Percentiles rank a stretch among this genome's conserved stretches.
phyloP scores from a whole-genome alignment of 176 grass and related monocot species.

The Secale cereale region DNA sequence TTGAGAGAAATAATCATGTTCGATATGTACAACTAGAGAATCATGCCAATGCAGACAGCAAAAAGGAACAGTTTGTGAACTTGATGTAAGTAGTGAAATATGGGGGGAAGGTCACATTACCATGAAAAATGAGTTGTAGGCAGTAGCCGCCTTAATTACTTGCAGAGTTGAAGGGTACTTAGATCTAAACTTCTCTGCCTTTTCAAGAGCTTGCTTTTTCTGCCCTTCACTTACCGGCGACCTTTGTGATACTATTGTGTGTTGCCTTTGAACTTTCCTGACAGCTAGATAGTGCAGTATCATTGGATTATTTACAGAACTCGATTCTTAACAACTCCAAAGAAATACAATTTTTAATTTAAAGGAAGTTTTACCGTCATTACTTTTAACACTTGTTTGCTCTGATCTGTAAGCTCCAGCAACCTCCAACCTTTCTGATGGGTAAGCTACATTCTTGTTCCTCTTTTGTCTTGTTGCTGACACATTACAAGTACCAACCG shows the following conservation, averaged over 20 bases:
- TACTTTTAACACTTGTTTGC: neutral
- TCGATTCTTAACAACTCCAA: neutral
- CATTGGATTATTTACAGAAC: conserved; percentile 24
- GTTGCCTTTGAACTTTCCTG: conserved; percentile 38
- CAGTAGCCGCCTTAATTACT: conserved; percentile 65
- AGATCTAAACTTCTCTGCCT: conserved; percentile 52
- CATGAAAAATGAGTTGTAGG: conserved; percentile 75
- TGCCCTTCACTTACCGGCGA: conserved; percentile 55
- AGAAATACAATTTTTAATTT: neutral
- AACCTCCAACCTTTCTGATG: no score
- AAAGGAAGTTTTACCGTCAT: conserved; percentile 12
- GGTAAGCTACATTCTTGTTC: no score
- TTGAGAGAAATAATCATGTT: neutral
- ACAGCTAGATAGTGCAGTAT: conserved; percentile 35
- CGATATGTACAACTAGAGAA: neutral
- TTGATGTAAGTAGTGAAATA: conserved; percentile 9
- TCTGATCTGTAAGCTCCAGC: no score
- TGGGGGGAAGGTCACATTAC: conserved; percentile 38
- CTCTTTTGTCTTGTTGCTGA: no score
- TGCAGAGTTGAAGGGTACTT: conserved; percentile 43
- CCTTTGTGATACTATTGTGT: conserved; percentile 55
- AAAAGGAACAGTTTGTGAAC: neutral
- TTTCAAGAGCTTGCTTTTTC: conserved; percentile 44
- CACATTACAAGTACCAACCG: no score
- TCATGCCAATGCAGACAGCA: neutral